Conservation (phyloP, 2,329 filamentous ascomycete species). For the Tolypocladium ovalisporum region DNA sequence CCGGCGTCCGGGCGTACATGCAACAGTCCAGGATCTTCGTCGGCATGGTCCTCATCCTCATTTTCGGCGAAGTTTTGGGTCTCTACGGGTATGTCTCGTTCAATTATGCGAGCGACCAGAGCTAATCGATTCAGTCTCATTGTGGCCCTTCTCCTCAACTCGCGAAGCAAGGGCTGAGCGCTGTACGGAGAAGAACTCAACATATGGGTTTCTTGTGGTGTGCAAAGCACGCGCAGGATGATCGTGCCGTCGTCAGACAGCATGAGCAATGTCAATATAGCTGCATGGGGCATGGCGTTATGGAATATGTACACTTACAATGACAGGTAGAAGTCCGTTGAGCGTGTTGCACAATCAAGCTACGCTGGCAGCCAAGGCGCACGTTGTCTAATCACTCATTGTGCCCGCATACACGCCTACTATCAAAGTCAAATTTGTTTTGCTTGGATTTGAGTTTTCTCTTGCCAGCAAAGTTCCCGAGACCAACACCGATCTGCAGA, state of each 20-base stretch:
- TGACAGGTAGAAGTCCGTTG: conserved; percentile 15
- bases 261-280: conserved; percentile 7
- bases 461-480: not conserved
- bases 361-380: conserved; percentile 8
- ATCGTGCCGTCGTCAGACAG: not conserved
- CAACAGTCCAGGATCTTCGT: conserved; percentile 92
- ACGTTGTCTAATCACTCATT: too few relatives aligned
- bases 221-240: not conserved
- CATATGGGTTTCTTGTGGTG: not conserved
- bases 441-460: not conserved
- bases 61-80: conserved; percentile 95
- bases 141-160: conserved; percentile 87
- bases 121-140: conserved; percentile 53
- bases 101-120: too few relatives aligned
- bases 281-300: conserved; percentile 28
- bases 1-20: conserved; percentile 91
- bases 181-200: not conserved
- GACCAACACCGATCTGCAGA: not conserved
- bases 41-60: conserved; percentile 96
- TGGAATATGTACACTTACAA: conserved; percentile 23
- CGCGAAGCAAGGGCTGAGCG: conserved; percentile 56
- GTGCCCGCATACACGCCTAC: too few relatives aligned
- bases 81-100: conserved; percentile 72
- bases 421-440: too few relatives aligned
- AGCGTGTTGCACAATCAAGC: conserved; percentile 10